Evolutionary conservation across 371 early-diverging fungal genomes (phyloP).

Genomic region (Mortierella sp.): DNA sequence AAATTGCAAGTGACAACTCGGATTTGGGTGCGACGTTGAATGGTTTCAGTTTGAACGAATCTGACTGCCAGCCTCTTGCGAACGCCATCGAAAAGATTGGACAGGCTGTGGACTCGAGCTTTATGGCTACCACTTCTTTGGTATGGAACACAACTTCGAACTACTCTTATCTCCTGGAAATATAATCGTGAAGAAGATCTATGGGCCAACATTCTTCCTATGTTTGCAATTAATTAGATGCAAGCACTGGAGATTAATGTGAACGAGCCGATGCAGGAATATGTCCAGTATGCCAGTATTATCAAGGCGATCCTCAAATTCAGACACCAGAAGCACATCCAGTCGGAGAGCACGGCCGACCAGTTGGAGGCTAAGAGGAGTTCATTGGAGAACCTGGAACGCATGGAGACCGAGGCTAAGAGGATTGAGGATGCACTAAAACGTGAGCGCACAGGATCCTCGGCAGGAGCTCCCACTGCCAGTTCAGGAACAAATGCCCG

Average conservation of each 20-base stretch:
- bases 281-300: slow-evolving; percentile 87
- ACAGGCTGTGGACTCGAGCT: slow-evolving; percentile 90
- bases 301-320: slow-evolving; percentile 88
- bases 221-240: slow-evolving; percentile 46
- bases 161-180: background rate
- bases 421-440: slow-evolving; percentile 86
- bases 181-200: background rate
- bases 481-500: slow-evolving; percentile 12
- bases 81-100: slow-evolving; percentile 92
- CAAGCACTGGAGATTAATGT: slow-evolving; percentile 82
- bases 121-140: slow-evolving; percentile 80
- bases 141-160: slow-evolving; percentile 42
- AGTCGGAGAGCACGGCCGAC: slow-evolving; percentile 83
- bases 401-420: slow-evolving; percentile 88
- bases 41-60: slow-evolving; percentile 91
- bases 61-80: slow-evolving; percentile 69
- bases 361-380: slow-evolving; percentile 79
- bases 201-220: background rate
- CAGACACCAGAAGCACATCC: slow-evolving; percentile 88
- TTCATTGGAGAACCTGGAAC: slow-evolving; percentile 74
- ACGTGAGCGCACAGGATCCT: slow-evolving; percentile 39
- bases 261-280: slow-evolving; percentile 89
- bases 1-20: slow-evolving; percentile 80
- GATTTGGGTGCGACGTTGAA: slow-evolving; percentile 96
- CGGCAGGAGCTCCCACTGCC: slow-evolving; percentile 12